A percentile compares a stretch with the other conserved stretches of the same genome.
phyloP scores from a whole-genome alignment of 495 filamentous ascomycete species.

The Podospora pseudocomata region DNA sequence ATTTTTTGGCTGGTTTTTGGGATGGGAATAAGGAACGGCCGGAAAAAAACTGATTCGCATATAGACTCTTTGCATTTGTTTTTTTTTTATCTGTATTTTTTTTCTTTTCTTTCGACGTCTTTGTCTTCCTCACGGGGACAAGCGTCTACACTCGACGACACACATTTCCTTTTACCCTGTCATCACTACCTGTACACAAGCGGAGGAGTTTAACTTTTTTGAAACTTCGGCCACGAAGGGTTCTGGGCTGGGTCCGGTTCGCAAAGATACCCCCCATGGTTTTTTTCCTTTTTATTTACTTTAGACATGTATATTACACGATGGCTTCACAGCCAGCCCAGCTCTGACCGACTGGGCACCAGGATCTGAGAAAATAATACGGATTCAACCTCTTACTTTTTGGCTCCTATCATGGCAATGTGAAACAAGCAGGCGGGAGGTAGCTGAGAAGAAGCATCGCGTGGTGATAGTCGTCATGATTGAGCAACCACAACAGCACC shows the following conservation, averaged over 20 bases:
- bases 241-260: conserved; percentile 47
- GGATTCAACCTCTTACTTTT: conserved; percentile 5
- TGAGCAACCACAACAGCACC: not conserved
- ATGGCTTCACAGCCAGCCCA: conserved; percentile 41
- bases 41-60: conserved; percentile 36
- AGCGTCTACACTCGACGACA: conserved; percentile 38
- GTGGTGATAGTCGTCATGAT: not conserved
- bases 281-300: conserved; percentile 25
- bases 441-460: conserved; percentile 2
- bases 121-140: conserved; percentile 3
- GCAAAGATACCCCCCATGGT: conserved; percentile 45
- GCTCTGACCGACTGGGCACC: not conserved
- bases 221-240: conserved; percentile 31
- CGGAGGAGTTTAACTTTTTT: conserved; percentile 24
- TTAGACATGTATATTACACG: conserved; percentile 48
- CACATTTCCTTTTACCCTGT: conserved; percentile 28
- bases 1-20: conserved; percentile 24
- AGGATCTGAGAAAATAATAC: conserved; percentile 2
- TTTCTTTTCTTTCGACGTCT: not conserved
- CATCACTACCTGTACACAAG: conserved; percentile 32
- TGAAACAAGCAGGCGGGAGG: not conserved
- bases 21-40: conserved; percentile 33
- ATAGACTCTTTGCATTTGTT: conserved; percentile 6
- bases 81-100: not conserved
- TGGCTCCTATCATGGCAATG: not conserved